phyloP scores from a whole-genome alignment of 1,139 yeast species.

The Spencermartinsiella ligniputridi region DNA sequence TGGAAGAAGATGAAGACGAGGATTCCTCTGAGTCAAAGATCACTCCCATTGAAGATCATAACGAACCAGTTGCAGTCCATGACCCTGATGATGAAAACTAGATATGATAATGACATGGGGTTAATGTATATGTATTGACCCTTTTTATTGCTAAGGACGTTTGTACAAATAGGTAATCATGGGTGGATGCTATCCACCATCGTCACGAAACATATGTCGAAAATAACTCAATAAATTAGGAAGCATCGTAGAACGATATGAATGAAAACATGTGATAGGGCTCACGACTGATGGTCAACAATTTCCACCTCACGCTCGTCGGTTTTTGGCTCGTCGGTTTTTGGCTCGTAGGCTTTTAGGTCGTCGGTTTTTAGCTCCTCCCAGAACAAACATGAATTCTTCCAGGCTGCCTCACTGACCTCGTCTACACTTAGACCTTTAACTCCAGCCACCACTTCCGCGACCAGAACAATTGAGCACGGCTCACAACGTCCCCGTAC shows the following conservation, averaged over 20 bases:
- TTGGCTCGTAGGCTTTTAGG: too few relatives aligned
- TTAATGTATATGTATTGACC: background rate
- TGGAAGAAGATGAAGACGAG: constrained; percentile 16
- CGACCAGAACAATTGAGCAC: constrained; percentile 75
- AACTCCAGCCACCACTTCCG: constrained; percentile 65
- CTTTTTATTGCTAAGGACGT: background rate
- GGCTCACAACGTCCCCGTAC: constrained; percentile 91
- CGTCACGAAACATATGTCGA: too few relatives aligned
- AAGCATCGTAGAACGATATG: too few relatives aligned
- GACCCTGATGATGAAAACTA: constrained; percentile 5
- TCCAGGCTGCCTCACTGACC: constrained; percentile 59
- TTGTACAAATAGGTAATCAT: constrained; percentile 2
- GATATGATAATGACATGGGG: background rate
- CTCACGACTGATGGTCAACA: too few relatives aligned
- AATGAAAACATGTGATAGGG: too few relatives aligned
- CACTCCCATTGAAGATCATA: background rate
- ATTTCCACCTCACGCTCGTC: too few relatives aligned
- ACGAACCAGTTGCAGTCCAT: constrained; percentile 7
- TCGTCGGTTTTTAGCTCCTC: background rate
- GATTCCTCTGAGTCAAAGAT: constrained; percentile 6
- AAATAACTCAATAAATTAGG: too few relatives aligned
- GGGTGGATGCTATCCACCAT: background rate
- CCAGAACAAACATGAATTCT: constrained; percentile 42
- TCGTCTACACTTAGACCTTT: constrained; percentile 46
- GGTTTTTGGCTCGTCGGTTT: too few relatives aligned